Conservation (phyloP, 257 asterid species). For the Phtheirospermum japonicum region DNA sequence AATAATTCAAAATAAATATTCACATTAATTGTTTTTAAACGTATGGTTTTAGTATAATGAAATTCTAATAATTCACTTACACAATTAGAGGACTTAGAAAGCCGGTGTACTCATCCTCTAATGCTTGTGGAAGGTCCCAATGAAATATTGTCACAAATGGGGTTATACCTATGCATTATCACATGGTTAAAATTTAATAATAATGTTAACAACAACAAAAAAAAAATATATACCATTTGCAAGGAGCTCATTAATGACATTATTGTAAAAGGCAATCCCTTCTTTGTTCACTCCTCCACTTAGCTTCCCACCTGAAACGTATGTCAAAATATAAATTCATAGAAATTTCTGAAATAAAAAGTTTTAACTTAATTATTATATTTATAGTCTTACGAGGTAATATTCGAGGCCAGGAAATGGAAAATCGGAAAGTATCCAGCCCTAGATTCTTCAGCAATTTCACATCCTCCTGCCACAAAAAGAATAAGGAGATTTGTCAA, state of each 20-base stretch:
- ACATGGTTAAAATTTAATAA: too few species aligned
- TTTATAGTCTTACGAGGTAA: constrained; percentile 49
- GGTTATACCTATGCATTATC: constrained; percentile 36
- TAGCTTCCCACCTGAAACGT: constrained; percentile 47
- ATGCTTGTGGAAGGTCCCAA: constrained; percentile 78
- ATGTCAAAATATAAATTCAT: background rate
- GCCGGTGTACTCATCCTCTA: constrained; percentile 68
- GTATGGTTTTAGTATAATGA: too few species aligned
- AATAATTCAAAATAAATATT: too few species aligned
- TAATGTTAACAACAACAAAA: too few species aligned
- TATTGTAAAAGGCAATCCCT: constrained; percentile 63
- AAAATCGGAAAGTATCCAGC: constrained; percentile 49
- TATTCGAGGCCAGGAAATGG: constrained; percentile 67
- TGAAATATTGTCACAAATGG: constrained; percentile 66
- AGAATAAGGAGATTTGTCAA: background rate
- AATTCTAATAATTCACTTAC: background rate
- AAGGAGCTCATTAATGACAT: constrained; percentile 49
- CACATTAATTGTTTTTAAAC: too few species aligned
- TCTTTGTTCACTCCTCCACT: constrained; percentile 54
- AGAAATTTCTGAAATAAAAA: too few species aligned
- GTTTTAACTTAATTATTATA: background rate
- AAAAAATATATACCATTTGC: too few species aligned
- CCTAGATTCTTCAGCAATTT: constrained; percentile 44
- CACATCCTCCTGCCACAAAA: constrained; percentile 64
- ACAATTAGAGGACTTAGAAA: constrained; percentile 39